Base-by-base conservation (phyloP, 2,329 filamentous ascomycete species). In the Pseudofabraea citricarpa region DNA sequence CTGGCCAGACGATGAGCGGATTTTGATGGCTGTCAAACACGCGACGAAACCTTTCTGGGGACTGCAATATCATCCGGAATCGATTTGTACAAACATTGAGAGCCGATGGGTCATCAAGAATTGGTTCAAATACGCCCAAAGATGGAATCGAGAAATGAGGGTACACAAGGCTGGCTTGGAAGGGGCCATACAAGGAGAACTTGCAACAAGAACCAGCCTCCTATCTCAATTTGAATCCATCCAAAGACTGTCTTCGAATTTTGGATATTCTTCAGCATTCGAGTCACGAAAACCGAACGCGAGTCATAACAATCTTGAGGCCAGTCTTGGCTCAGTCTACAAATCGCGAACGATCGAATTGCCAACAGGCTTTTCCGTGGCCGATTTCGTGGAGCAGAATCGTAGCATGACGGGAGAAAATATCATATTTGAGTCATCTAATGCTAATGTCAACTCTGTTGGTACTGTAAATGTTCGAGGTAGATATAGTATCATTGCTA, bases 41-140 rank as follows among this genome's bases (percentile, higher is more conserved):
- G 61, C 47, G 8, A 51, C 56, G 3, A 79, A 77, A 48, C 83
- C 83, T 3, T 83, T 83, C 47, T 85, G 77, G 72, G 83, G 77
- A 1, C 71, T 87, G 6, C 83, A 87, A 51, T 87, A 85, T 53
- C 83, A 87, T 56, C 83, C 83, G 0, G 83, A 87, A 56, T 86
- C 82, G 0, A 72, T 80, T 22, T 87, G 82, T 61, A 85, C 83
- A 24, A 79, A 77, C 23, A 64, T 69, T 21, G 69, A 73, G 48
- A 74, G 78, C 13, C 68, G 60, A 12, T 62, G 65, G 18, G 58
- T 87, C 18, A 66, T 87, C 23, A 60, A 61, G 32, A 81, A 79
- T 47, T 87, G 83, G 81, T 86, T 81, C 76, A 56, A 59, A 6
- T 61, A 71, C 48, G 73, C 73, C 13, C 61, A 65, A 15, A 47